Evolutionary conservation across 1,139 yeast species (phyloP), one percentile per base, ranked within the genome.

Genomic region (Meyerozyma carpophila): DNA sequence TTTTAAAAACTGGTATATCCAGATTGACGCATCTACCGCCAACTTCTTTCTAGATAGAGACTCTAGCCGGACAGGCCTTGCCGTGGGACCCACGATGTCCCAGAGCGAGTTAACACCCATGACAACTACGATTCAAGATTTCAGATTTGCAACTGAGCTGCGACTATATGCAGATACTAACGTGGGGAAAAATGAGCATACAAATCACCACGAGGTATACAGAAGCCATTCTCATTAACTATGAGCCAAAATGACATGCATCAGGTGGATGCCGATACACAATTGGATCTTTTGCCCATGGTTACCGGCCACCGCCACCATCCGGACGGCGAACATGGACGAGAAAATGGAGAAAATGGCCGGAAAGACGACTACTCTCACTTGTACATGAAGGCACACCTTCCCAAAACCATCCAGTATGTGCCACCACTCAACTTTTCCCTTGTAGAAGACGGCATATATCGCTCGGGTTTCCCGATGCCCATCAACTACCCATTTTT

Each of bases 41-140:
- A 94, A 69, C 46, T 78, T 73, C 59, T 85, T 85, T 47, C 90
- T 79, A 16, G 81, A 68, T 37, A 93, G 71, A 0, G 95, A 84
- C 59, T 93, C 98, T 28, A 94, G 73, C 43, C 93, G 74, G 3
- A 93, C 96, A 0, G 98, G 97, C 44, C 87, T 73, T 0, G 98
- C 95, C 0, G 93, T 80, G 0, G 97, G 95, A 3, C 91, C 95
- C 5, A 93, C 73, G 16, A 93, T 82, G 43, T 84, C 91, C 99
- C 99, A 94, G 43, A 94, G 75, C 8, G 95, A 88, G 55, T 88
- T 88, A 42, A 94, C 99, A 67, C 99, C 99, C 99, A 94, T 93
- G 24, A 10, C 6, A 3, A 29, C 14, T 29, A n/a, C 32, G 14
- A 29, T 21, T 21, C 24, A 21, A 21, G 24, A 21, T 21, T 21